phyloP scores from a whole-genome alignment of 2,329 filamentous ascomycete species.

The Claviceps digitariae region DNA sequence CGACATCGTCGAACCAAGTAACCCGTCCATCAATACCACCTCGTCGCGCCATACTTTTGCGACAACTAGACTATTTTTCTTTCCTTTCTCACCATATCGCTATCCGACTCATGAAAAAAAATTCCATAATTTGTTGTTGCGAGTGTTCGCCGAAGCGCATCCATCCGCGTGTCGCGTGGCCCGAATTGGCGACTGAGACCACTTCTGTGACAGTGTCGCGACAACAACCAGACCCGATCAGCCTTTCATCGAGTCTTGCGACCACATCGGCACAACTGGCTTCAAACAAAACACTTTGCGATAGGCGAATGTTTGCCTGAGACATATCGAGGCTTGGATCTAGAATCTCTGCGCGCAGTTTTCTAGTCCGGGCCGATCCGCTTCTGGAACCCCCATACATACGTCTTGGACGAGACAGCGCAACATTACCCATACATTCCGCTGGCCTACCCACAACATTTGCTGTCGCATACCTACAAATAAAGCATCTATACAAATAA shows the following conservation, averaged over 20 bases:
- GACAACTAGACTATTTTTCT: neutral
- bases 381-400: conserved; percentile 6
- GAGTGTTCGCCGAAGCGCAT: conserved; percentile 2
- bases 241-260: neutral
- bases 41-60: neutral
- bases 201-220: conserved; percentile 2
- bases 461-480: conserved; percentile 8
- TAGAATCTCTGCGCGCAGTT: neutral
- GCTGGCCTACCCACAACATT: neutral
- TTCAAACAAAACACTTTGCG: neutral
- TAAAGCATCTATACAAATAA: conserved; percentile 11
- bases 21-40: neutral
- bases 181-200: conserved; percentile 5
- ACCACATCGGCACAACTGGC: neutral
- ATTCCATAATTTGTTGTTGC: neutral
- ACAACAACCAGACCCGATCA: conserved; percentile 1
- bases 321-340: neutral
- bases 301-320: neutral
- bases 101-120: neutral
- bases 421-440: neutral
- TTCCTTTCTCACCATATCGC: neutral
- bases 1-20: neutral
- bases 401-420: conserved; percentile 3
- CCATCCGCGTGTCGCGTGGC: conserved; percentile 2
- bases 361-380: neutral